These are phyloP conservation scores for Albizia julibrissin DNA, from an alignment of 306 rosid species.

Conservation along the genomic window DNA sequence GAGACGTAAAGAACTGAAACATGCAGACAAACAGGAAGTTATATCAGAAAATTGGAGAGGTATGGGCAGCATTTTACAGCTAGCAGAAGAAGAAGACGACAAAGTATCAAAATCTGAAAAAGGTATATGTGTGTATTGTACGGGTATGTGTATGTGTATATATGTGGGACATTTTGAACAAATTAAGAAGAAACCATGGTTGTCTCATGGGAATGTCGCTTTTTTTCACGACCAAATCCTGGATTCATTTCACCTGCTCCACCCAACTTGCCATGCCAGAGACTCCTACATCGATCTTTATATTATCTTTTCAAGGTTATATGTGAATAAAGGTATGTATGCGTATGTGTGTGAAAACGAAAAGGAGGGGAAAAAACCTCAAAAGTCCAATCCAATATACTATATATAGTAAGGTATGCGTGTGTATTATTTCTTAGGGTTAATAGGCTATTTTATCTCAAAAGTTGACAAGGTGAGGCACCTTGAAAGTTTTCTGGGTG, in stretches of 20 bases:
- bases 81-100: neutral
- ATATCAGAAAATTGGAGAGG: neutral
- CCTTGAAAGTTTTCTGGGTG: too few relatives aligned
- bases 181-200: neutral
- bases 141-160: neutral
- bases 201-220: slow-evolving; percentile 57
- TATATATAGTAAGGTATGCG: neutral
- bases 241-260: slow-evolving; percentile 53
- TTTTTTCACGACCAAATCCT: slow-evolving; percentile 49
- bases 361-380: too few relatives aligned
- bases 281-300: neutral
- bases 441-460: too few relatives aligned
- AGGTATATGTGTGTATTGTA: neutral
- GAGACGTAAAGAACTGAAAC: neutral
- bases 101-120: neutral
- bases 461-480: too few relatives aligned
- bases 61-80: neutral
- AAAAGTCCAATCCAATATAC: neutral
- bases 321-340: neutral
- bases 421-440: too few relatives aligned
- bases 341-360: neutral
- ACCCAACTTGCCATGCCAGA: slow-evolving; percentile 28
- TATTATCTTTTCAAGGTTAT: neutral
- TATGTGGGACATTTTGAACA: neutral
- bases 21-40: neutral